phyloP scores from a whole-genome alignment of 2,329 filamentous ascomycete species.

The Colletotrichum tanaceti region DNA sequence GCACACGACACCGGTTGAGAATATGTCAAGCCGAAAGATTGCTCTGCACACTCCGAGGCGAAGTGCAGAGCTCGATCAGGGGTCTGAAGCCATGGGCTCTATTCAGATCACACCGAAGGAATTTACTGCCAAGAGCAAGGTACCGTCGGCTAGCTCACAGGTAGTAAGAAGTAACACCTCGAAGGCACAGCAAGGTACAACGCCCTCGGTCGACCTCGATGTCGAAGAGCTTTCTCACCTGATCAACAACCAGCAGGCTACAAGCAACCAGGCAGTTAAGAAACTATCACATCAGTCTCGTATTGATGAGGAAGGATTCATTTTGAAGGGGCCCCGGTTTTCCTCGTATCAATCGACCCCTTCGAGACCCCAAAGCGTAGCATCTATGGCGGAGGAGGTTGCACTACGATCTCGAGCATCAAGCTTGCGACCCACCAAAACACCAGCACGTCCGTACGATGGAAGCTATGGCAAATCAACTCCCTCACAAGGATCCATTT shows the following conservation, averaged over 20 bases:
- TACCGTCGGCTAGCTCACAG: not conserved
- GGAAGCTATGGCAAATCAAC: conserved; percentile 4
- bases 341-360: not conserved
- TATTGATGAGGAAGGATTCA: not conserved
- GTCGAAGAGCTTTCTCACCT: not conserved
- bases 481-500: conserved; percentile 40
- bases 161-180: not conserved
- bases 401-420: conserved; percentile 28
- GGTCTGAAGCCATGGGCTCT: conserved; percentile 10
- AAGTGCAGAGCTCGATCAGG: not conserved
- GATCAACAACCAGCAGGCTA: too few species aligned
- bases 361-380: conserved; percentile 24
- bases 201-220: not conserved
- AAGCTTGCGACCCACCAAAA: conserved; percentile 5
- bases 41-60: conserved; percentile 1
- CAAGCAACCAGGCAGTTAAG: not conserved
- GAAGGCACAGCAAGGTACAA: conserved; percentile 21
- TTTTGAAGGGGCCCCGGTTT: not conserved
- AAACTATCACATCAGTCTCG: not conserved
- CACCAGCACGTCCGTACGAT: conserved; percentile 13
- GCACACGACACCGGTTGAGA: not conserved
- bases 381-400: conserved; percentile 24
- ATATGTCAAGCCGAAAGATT: not conserved
- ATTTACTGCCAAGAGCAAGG: not conserved
- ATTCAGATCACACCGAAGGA: conserved; percentile 33